phyloP scores from a whole-genome alignment of 768 basidiomycete species.

The Lyophyllum decastes region DNA sequence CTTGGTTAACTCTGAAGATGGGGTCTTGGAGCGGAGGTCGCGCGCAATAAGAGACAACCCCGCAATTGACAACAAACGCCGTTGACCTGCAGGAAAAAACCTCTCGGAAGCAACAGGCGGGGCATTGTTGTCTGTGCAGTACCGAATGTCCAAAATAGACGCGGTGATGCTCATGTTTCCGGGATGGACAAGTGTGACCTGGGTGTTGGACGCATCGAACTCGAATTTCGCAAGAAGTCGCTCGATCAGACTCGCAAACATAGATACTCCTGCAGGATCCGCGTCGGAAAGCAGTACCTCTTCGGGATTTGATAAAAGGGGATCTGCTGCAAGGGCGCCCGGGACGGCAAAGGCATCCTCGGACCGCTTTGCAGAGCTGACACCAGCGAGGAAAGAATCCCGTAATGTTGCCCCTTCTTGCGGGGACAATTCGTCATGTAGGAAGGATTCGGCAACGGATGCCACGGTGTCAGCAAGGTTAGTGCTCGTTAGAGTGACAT shows the following conservation, averaged over 20 bases:
- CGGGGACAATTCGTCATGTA: constrained; percentile 77
- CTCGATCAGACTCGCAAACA: constrained; percentile 82
- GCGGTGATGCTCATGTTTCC: constrained; percentile 62
- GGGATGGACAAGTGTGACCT: constrained; percentile 68
- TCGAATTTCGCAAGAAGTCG: constrained; percentile 77
- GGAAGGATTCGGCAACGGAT: constrained; percentile 75
- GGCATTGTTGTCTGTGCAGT: constrained; percentile 44
- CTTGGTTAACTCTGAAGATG: constrained; percentile 12
- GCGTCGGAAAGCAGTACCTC: constrained; percentile 42
- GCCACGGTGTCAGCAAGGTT: constrained; percentile 75
- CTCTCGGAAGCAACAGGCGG: constrained; percentile 5
- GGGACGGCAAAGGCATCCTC: constrained; percentile 53
- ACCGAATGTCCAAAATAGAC: constrained; percentile 56
- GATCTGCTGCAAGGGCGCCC: constrained; percentile 63
- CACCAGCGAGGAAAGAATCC: constrained; percentile 62
- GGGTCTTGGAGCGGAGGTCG: constrained; percentile 35
- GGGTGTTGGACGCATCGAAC: constrained; percentile 70
- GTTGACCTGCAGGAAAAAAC: constrained; percentile 25
- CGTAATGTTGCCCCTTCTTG: constrained; percentile 72
- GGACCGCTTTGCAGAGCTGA: constrained; percentile 23
- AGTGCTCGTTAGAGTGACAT: constrained; percentile 22
- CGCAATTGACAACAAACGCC: constrained; percentile 54
- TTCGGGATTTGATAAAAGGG: constrained; percentile 42
- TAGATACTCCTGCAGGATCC: constrained; percentile 75
- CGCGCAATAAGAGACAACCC: constrained; percentile 57